Evolutionary conservation across 768 basidiomycete species (phyloP), one percentile per base, ranked within the genome.

Genomic region (Boletus subcaerulescens): DNA sequence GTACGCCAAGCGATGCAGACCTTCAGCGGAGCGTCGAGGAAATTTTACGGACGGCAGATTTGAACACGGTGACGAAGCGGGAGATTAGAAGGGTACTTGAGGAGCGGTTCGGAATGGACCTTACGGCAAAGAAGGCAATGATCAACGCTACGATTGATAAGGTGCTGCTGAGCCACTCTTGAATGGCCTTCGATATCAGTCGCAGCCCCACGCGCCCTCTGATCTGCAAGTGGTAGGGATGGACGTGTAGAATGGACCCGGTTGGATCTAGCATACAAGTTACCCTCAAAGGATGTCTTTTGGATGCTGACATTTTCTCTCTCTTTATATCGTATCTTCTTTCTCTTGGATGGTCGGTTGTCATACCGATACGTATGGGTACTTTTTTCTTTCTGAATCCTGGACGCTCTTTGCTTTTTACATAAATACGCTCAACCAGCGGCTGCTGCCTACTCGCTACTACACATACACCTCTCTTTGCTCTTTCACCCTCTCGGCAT

Each of bases 21-120:
- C 76, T 94, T n/a, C 89, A 92, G 42, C 77, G 75, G 14, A 81
- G 85, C 1, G 87, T 95, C 4, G 81, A 88, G 58, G 80, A 84
- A 17, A 78, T 97, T 39, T 75, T 98, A 50, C 80, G 80, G 17
- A 73, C 76, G 14, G 92, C 93, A 1, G 93, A 98, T 72, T 77
- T 99, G 48, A 92, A 93, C 66, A 84, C 84, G 12, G 80, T 97
- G 54, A 98, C 96, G 48, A 98, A 98, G 76, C 85, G 95, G 61
- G 90, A 87, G 61, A 87, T 99, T 48, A 82, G 96, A 38, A 78
- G 85, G 52, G 83, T 85, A 65, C 76, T 99, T 35, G 95, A 98
- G 72, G 84, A 84, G 56, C 80, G 79, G 56, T 97, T 88, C 66
- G 87, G 87, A 33, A 83, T 86, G 75, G 89, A 90, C 68, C 72